phyloP scores from a whole-genome alignment of 2,329 filamentous ascomycete genomes.

The Colletotrichum spaethianum region DNA sequence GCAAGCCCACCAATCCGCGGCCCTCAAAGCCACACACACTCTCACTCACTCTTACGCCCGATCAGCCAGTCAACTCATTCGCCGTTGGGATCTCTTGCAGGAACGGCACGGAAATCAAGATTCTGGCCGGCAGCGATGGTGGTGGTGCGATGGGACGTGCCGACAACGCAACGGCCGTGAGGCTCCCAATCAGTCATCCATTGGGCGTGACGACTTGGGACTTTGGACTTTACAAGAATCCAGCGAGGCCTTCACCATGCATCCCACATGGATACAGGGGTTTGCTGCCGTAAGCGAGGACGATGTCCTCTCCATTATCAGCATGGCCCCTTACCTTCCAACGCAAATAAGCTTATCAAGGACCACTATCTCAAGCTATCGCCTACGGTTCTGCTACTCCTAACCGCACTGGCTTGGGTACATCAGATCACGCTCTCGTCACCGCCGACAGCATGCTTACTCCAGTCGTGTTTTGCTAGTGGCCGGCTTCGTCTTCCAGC shows the following conservation, averaged over 20 bases:
- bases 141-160: slow-evolving; percentile 14
- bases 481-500: neutral
- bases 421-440: neutral
- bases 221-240: neutral
- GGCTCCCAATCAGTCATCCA: neutral
- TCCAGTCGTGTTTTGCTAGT: slow-evolving; percentile 6
- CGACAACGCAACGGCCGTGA: slow-evolving; percentile 11
- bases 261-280: slow-evolving; percentile 1
- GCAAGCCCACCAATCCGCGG: slow-evolving; percentile 23
- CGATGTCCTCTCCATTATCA: neutral
- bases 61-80: slow-evolving; percentile 8
- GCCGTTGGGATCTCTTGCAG: slow-evolving; percentile 18
- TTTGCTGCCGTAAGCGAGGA: neutral
- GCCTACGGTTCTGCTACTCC: too few relatives aligned
- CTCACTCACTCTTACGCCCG: neutral
- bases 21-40: slow-evolving; percentile 11
- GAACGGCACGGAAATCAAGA: slow-evolving; percentile 12
- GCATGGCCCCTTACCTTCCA: slow-evolving; percentile 2
- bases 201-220: neutral
- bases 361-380: slow-evolving; percentile 6
- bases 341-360: slow-evolving; percentile 30
- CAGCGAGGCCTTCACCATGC: neutral
- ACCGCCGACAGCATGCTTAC: neutral
- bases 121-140: slow-evolving; percentile 2
- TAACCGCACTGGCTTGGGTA: neutral